Percentiles rank a stretch among this genome's conserved stretches.
Evolutionary conservation across 2,329 filamentous ascomycete genomes (phyloP).

Genomic region (Botrytis byssoidea): DNA sequence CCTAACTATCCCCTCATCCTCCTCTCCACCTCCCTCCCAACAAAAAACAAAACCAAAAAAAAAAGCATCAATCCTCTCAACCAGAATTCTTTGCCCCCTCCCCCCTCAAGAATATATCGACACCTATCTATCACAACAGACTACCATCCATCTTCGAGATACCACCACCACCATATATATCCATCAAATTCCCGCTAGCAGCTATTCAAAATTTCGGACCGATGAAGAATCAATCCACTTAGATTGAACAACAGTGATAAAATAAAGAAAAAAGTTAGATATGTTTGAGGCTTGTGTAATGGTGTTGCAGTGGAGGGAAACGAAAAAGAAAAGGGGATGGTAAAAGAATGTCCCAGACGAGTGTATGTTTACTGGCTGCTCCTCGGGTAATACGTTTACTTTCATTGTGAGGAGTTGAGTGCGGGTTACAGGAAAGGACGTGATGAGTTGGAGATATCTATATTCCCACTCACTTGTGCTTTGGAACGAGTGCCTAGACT

Average conservation of each 20-base stretch:
- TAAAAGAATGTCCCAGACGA: background rate
- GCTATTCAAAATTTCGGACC: background rate
- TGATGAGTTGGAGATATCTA: background rate
- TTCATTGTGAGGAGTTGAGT: background rate
- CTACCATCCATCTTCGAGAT: no score
- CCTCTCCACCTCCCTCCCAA: no score
- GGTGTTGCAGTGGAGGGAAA: background rate
- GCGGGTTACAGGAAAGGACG: background rate
- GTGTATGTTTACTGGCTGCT: background rate
- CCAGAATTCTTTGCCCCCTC: no score
- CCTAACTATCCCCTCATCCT: no score
- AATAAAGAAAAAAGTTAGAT: accelerated
- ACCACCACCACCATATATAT: no score
- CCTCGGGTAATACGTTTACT: background rate
- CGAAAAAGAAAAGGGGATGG: background rate
- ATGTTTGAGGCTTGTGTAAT: background rate
- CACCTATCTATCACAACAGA: no score
- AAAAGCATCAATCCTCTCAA: no score
- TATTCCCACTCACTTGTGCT: background rate
- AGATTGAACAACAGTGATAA: background rate
- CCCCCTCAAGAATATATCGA: no score
- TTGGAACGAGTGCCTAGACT: background rate
- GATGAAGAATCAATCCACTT: background rate
- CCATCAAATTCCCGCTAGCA: no score
- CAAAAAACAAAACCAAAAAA: no score